A percentile compares a stretch with the other conserved stretches of the same genome.
Conservation (phyloP, 306 rosid genomes). For the Cicer chorassanicum region DNA sequence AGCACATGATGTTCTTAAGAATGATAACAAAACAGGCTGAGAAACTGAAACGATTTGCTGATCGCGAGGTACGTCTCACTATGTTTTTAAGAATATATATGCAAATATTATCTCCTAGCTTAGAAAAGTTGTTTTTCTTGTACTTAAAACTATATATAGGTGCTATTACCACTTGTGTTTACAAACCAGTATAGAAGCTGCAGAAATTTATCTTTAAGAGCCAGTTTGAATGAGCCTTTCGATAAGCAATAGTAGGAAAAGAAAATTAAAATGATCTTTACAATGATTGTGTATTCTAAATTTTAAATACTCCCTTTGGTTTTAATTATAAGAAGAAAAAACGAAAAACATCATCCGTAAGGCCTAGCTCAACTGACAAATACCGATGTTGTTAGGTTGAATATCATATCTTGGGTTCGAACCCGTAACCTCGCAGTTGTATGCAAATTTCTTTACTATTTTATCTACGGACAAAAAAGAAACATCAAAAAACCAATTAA, state of each 20-base stretch:
- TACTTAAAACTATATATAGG: constrained; percentile 1
- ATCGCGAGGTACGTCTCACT: constrained; percentile 55
- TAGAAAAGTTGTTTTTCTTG: background rate
- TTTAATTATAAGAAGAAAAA: no score
- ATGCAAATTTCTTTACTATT: no score
- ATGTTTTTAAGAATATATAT: background rate
- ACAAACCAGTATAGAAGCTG: constrained; percentile 6
- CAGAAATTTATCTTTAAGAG: background rate
- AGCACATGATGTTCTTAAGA: constrained; percentile 77
- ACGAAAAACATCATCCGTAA: no score
- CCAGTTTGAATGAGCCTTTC: background rate
- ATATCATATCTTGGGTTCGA: no score
- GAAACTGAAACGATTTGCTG: constrained; percentile 56
- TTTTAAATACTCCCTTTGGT: no score
- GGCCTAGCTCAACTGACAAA: no score
- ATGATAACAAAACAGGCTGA: constrained; percentile 70
- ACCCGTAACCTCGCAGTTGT: no score
- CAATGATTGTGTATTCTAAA: background rate
- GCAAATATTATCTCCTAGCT: background rate
- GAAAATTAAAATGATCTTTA: background rate
- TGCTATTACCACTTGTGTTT: background rate
- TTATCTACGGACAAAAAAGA: no score
- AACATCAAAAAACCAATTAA: no score
- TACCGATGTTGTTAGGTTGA: no score
- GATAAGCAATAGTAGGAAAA: background rate